These are phyloP conservation scores for Fusarium setosum DNA, from an alignment of 2,329 filamentous ascomycete genomes.

Conservation along the genomic window DNA sequence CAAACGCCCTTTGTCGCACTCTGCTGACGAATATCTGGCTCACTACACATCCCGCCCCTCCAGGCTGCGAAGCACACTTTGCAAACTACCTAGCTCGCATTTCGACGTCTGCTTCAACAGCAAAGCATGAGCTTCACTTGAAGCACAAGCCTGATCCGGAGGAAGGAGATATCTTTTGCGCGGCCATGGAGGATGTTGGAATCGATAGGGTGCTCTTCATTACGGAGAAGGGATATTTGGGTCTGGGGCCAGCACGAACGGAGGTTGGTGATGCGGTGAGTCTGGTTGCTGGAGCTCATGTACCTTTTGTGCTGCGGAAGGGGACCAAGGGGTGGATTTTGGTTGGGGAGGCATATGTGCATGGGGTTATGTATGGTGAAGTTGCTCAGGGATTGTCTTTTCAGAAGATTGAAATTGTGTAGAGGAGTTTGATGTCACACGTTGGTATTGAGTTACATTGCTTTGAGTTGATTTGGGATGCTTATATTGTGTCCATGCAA, in stretches of 20 bases:
- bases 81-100: conserved; percentile 2
- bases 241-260: neutral
- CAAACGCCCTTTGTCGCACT: neutral
- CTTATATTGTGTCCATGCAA: no score
- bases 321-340: neutral
- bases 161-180: conserved; percentile 13
- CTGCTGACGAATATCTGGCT: conserved; percentile 15
- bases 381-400: neutral
- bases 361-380: conserved; percentile 6
- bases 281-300: conserved; percentile 9
- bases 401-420: neutral
- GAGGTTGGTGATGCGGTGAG: neutral
- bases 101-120: neutral
- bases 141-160: neutral
- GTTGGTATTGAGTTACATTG: no score
- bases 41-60: conserved; percentile 1
- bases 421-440: neutral
- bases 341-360: conserved; percentile 5
- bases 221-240: neutral
- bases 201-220: neutral
- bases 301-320: neutral
- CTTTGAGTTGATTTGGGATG: no score
- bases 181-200: conserved; percentile 8
- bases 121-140: conserved; percentile 1
- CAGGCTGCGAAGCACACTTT: neutral